These are phyloP conservation scores for Penicillium riverlandense DNA, from an alignment of 495 filamentous ascomycete genomes.

Conservation along the genomic window DNA sequence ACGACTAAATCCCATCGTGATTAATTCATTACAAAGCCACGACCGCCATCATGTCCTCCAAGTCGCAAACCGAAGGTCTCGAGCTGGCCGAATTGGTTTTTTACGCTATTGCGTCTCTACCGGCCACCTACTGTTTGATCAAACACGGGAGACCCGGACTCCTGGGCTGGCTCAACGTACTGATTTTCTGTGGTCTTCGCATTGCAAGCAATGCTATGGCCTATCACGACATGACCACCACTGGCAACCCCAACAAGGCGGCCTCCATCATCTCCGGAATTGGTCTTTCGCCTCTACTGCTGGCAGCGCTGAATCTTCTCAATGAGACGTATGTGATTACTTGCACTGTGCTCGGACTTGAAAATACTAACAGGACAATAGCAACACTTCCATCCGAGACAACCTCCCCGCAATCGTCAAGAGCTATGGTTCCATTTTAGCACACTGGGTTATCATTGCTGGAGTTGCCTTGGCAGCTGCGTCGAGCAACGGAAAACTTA, in stretches of 20 bases:
- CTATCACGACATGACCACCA: slow-evolving; percentile 12
- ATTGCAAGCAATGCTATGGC: slow-evolving; percentile 28
- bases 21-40: no score
- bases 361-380: not conserved
- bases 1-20: no score
- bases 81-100: slow-evolving; percentile 26
- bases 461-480: slow-evolving; percentile 10
- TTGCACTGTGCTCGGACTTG: not conserved
- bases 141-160: slow-evolving; percentile 27
- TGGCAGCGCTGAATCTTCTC: slow-evolving; percentile 27
- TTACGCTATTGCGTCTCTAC: slow-evolving; percentile 24
- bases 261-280: slow-evolving; percentile 31
- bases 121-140: slow-evolving; percentile 22
- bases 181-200: slow-evolving; percentile 29
- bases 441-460: slow-evolving; percentile 4
- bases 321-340: slow-evolving; percentile 29
- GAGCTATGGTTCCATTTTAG: not conserved
- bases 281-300: slow-evolving; percentile 34
- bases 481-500: not conserved
- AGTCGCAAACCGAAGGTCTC: slow-evolving; percentile 10
- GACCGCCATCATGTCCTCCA: no score
- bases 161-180: slow-evolving; percentile 32
- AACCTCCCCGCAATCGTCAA: not conserved
- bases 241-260: slow-evolving; percentile 5
- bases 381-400: slow-evolving; percentile 6